Conservation (phyloP, 768 basidiomycete genomes). For the Saitozyma sp. region DNA sequence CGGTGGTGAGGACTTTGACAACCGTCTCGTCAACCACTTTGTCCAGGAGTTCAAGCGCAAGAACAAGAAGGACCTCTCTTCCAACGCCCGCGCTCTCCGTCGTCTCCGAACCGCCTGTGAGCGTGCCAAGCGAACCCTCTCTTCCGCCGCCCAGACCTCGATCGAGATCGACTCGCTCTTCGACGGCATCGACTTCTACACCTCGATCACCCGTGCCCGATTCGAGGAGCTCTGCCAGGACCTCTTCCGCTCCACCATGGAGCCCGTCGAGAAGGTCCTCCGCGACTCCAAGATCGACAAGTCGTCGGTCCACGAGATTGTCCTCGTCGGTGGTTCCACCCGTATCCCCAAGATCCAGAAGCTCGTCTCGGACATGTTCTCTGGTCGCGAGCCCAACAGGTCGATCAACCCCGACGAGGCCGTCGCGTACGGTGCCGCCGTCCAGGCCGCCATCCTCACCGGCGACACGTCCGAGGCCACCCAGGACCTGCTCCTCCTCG, state of each 20-base stretch:
- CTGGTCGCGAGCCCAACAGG: constrained; percentile 94
- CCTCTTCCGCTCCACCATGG: constrained; percentile 55
- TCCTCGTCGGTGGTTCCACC: constrained; percentile 66
- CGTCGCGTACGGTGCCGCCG: constrained; percentile 97
- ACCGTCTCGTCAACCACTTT: constrained; percentile 86
- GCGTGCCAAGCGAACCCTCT: constrained; percentile 98
- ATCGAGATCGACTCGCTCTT: constrained; percentile 98
- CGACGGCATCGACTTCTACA: constrained; percentile 98
- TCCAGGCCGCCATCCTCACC: constrained; percentile 96
- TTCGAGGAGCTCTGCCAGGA: constrained; percentile 58
- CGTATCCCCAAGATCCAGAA: constrained; percentile 99
- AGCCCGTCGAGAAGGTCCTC: constrained; percentile 92
- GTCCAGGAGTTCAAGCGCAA: constrained; percentile 89
- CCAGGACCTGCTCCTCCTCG: constrained; percentile 87
- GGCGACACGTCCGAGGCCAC: constrained; percentile 93
- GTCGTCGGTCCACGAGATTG: constrained; percentile 78
- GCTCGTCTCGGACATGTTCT: constrained; percentile 96
- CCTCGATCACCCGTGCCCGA: constrained; percentile 93
- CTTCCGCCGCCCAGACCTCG: constrained; percentile 91
- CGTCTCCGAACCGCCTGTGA: constrained; percentile 97
- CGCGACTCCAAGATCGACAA: constrained; percentile 99
- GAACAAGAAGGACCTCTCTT: constrained; percentile 81
- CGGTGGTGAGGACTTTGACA: constrained; percentile 94
- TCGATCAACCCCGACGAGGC: constrained; percentile 98
- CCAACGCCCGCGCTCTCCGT: constrained; percentile 92